Conservation (phyloP, 805 yeast species). For the Candida arabinofermentans region DNA sequence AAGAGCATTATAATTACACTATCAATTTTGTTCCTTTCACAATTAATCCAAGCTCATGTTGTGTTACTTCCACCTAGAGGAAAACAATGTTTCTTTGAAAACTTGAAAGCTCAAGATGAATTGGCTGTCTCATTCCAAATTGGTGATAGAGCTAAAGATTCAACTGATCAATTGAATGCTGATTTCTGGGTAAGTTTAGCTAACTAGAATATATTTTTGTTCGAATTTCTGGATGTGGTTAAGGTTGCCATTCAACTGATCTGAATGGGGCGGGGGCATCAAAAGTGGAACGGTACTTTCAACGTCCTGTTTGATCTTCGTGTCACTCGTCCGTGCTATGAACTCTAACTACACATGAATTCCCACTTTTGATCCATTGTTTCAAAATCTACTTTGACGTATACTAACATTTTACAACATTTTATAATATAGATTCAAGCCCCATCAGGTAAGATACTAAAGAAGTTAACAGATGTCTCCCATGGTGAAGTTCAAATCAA, state of each 20-base stretch:
- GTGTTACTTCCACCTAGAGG: conserved; percentile 80
- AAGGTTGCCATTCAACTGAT: no score
- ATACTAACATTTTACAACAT: conserved; percentile 1
- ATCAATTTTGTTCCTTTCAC: conserved; percentile 10
- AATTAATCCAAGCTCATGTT: conserved; percentile 56
- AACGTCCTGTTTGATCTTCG: neutral
- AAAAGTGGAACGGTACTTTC: no score
- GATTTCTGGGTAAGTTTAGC: conserved; percentile 54
- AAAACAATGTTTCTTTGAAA: conserved; percentile 84
- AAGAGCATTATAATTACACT: conserved; percentile 7
- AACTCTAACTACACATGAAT: no score
- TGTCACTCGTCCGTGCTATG: no score
- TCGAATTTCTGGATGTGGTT: no score
- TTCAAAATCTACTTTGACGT: neutral
- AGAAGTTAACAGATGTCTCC: conserved; percentile 51
- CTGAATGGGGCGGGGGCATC: no score
- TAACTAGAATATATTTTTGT: neutral
- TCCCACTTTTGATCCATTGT: neutral
- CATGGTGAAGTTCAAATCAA: conserved; percentile 76
- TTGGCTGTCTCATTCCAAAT: conserved; percentile 88
- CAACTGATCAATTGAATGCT: conserved; percentile 57
- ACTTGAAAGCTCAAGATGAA: conserved; percentile 77
- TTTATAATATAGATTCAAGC: conserved; percentile 18
- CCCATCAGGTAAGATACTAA: conserved; percentile 46
- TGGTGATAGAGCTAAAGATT: conserved; percentile 78